Conservation (phyloP, 257 asterid genomes). For the Thymus quinquecostatus region DNA sequence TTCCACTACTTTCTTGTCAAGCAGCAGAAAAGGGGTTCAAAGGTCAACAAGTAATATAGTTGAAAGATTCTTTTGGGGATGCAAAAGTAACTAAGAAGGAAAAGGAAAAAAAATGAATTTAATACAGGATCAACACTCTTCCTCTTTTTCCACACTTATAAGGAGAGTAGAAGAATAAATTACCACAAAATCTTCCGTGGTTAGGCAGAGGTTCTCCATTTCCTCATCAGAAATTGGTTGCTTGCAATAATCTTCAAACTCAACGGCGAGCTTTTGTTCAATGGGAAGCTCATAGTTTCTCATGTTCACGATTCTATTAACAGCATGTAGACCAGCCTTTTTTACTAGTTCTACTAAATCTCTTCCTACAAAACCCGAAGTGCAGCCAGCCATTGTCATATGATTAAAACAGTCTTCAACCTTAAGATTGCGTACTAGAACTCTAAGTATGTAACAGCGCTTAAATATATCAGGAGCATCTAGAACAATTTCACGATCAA, state of each 20-base stretch:
- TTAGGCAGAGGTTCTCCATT: not conserved
- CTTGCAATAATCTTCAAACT: not conserved
- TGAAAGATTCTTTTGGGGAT: not conserved
- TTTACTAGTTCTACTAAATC: not conserved
- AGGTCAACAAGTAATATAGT: not conserved
- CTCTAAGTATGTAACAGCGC: constrained; percentile 70
- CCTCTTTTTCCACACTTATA: not conserved
- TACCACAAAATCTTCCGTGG: not conserved
- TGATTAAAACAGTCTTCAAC: constrained; percentile 82
- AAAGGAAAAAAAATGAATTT: no score
- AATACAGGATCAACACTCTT: not conserved
- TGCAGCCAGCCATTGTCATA: constrained; percentile 55
- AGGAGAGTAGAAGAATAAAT: not conserved
- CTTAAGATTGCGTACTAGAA: constrained; percentile 58
- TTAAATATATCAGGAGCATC: constrained; percentile 52
- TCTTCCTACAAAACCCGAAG: constrained; percentile 20
- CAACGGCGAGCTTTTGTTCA: not conserved
- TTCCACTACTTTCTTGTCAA: not conserved
- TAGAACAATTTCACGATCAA: constrained; percentile 73
- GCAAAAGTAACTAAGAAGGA: not conserved
- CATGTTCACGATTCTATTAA: not conserved
- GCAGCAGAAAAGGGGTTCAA: not conserved
- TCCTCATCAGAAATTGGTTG: not conserved
- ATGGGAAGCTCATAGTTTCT: not conserved
- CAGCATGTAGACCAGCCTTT: not conserved